phyloP scores from a whole-genome alignment of 2,329 filamentous ascomycete species.

The Pyricularia grisea region DNA sequence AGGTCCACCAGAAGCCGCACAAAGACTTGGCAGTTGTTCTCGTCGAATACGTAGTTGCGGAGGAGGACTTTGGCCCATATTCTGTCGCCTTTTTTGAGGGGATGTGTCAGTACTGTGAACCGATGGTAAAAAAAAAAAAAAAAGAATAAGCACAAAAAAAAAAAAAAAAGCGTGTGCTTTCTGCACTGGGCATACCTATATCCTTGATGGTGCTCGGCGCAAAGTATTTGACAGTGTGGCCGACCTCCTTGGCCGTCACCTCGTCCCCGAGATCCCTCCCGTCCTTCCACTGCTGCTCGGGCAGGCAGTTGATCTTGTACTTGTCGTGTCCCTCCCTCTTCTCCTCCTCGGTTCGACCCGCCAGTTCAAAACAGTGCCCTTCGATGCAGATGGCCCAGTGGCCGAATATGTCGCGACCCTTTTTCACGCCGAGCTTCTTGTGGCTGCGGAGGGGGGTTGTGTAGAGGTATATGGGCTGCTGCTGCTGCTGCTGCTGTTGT shows the following conservation, averaged over 20 bases:
- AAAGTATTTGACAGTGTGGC: not conserved
- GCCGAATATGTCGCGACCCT: slow-evolving; percentile 5
- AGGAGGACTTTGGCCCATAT: slow-evolving; percentile 6
- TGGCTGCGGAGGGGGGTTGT: slow-evolving; percentile 25
- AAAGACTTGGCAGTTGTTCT: slow-evolving; percentile 9
- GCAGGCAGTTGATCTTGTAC: not conserved
- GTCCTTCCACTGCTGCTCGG: slow-evolving; percentile 3
- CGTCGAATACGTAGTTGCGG: slow-evolving; percentile 8
- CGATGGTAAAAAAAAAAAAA: too few relatives aligned
- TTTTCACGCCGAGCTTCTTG: slow-evolving; percentile 4
- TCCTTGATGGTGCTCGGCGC: not conserved
- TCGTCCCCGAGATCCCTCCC: not conserved
- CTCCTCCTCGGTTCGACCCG: slow-evolving; percentile 3
- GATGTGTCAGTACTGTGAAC: too few relatives aligned
- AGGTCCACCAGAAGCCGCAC: slow-evolving; percentile 8
- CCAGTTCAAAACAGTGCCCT: slow-evolving; percentile 7
- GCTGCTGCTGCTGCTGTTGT: not conserved
- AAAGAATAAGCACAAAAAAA: too few relatives aligned
- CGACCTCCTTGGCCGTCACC: not conserved
- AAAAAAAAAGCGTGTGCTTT: too few relatives aligned
- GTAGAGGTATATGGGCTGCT: not conserved
- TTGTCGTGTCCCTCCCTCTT: slow-evolving; percentile 1
- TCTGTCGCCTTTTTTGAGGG: slow-evolving; percentile 1
- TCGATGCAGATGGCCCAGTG: slow-evolving; percentile 8
- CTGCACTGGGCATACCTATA: not conserved